phyloP scores from a whole-genome alignment of 805 yeast genomes.

The Nakazawaea molendinolei region DNA sequence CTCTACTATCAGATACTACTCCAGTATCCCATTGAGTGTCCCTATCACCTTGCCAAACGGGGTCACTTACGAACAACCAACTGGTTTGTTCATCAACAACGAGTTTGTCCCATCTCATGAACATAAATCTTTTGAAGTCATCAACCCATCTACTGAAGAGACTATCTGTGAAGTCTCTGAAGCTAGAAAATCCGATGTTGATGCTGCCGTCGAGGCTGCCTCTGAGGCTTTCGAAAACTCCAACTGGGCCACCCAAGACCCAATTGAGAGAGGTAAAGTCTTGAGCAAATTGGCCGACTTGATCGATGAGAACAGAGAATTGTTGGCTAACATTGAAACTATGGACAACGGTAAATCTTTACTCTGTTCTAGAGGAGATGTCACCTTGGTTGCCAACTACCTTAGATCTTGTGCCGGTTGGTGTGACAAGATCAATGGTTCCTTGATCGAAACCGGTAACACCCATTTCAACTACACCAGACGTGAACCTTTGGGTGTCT shows the following conservation, averaged over 20 bases:
- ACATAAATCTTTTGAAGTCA: conserved; percentile 53
- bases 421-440: conserved; percentile 46
- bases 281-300: conserved; percentile 42
- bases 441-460: conserved; percentile 41
- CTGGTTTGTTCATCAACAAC: conserved; percentile 77
- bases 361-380: conserved; percentile 41
- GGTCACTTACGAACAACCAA: conserved; percentile 49
- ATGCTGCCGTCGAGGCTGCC: conserved; percentile 59
- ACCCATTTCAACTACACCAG: conserved; percentile 45
- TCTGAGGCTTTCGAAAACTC: conserved; percentile 51
- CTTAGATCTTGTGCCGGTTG: conserved; percentile 48
- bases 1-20: conserved; percentile 8
- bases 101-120: conserved; percentile 59
- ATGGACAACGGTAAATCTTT: conserved; percentile 50
- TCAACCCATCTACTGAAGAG: conserved; percentile 72
- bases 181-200: conserved; percentile 43
- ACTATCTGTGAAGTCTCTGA: conserved; percentile 53
- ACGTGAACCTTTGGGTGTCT: conserved; percentile 62
- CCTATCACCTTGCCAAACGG: conserved; percentile 50
- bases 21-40: conserved; percentile 11
- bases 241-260: conserved; percentile 41
- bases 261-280: conserved; percentile 33
- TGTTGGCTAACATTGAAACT: conserved; percentile 43
- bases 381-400: conserved; percentile 37
- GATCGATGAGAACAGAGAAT: conserved; percentile 40